Conservation (phyloP, 2,329 filamentous ascomycete genomes). For the Ceratocystis cubensis region DNA sequence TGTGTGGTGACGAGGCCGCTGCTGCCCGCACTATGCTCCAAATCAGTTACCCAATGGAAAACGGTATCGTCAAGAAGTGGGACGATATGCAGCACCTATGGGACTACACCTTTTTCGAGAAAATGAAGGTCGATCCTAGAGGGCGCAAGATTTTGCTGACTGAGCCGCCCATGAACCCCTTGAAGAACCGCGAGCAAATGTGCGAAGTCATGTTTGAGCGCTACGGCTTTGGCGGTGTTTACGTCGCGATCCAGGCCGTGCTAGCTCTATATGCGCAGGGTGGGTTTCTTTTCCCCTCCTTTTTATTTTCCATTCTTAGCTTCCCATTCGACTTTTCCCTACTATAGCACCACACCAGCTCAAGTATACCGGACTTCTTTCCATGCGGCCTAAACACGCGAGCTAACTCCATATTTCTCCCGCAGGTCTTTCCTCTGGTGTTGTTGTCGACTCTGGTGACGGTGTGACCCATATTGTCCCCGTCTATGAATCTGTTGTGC, state of each 20-base stretch:
- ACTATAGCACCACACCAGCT: background rate
- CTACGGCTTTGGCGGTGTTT: constrained; percentile 91
- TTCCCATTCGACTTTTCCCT: background rate
- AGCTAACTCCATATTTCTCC: background rate
- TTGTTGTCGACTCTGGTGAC: constrained; percentile 97
- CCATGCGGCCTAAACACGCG: background rate
- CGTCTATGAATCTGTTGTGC: constrained; percentile 93
- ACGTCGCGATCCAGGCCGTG: constrained; percentile 95
- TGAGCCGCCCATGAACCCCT: constrained; percentile 93
- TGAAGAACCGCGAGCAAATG: constrained; percentile 96
- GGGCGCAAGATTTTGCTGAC: constrained; percentile 96
- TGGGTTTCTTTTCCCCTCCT: constrained; percentile 30
- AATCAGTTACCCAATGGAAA: constrained; percentile 99
- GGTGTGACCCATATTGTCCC: constrained; percentile 98
- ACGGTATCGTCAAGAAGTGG: constrained; percentile 98
- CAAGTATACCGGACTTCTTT: background rate
- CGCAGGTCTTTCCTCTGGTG: constrained; percentile 70
- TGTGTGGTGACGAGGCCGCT: constrained; percentile 97
- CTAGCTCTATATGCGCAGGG: constrained; percentile 93
- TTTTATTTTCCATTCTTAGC: background rate
- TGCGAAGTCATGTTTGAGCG: constrained; percentile 98
- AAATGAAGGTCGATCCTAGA: constrained; percentile 81
- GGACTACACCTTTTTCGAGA: constrained; percentile 98
- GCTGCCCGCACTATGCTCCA: constrained; percentile 94
- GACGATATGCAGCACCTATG: constrained; percentile 99